Evolutionary conservation across 2,329 filamentous ascomycete species (phyloP).

Genomic region (Colletotrichum melonis): DNA sequence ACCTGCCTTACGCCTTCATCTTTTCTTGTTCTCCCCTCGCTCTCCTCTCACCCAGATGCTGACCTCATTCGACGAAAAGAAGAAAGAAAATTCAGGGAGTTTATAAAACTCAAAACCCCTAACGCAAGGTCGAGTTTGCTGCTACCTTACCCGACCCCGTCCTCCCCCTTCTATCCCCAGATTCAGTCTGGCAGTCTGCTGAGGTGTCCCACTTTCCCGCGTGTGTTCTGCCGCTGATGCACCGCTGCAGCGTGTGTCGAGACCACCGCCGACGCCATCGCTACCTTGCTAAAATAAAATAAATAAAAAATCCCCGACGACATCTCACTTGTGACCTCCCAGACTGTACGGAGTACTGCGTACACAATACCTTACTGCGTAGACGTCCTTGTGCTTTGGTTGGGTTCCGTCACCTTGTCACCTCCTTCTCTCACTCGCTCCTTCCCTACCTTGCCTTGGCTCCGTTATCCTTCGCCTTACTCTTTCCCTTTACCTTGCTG

Average conservation of each 20-base stretch:
- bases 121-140: not conserved
- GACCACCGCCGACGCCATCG: constrained; percentile 32
- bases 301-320: constrained; percentile 33
- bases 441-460: not conserved
- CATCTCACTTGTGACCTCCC: constrained; percentile 28
- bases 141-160: not conserved
- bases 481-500: not conserved
- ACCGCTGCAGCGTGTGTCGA: constrained; percentile 10
- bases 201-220: constrained; percentile 28
- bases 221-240: constrained; percentile 1
- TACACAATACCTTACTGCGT: too few relatives aligned
- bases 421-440: constrained; percentile 5
- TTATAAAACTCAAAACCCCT: not conserved
- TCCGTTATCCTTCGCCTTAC: constrained; percentile 11
- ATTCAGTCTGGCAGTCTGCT: not conserved
- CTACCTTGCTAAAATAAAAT: not conserved
- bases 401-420: constrained; percentile 16
- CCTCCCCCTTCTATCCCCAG: constrained; percentile 20
- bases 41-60: not conserved
- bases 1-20: not conserved
- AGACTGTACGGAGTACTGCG: too few relatives aligned
- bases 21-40: not conserved
- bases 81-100: not conserved
- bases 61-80: not conserved
- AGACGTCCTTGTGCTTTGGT: constrained; percentile 2